Percentiles rank a stretch among this genome's conserved stretches.
phyloP scores from a whole-genome alignment of 2,329 filamentous ascomycete genomes.

The Cladobotryum mycophilum region DNA sequence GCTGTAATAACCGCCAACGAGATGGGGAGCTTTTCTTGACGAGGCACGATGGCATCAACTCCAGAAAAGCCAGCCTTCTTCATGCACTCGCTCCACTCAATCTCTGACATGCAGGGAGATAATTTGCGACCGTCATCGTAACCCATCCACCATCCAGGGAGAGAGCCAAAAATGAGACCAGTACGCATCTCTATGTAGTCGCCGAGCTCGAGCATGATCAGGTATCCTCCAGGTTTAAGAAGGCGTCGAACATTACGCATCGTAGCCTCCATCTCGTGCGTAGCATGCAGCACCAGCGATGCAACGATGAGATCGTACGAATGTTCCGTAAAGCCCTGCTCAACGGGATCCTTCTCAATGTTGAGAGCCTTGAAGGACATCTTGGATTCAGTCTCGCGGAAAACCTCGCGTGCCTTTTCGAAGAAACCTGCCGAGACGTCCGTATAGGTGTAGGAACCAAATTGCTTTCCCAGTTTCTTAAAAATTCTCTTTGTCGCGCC shows the following conservation, averaged over 20 bases:
- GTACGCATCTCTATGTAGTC: not conserved
- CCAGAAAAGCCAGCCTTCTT: not conserved
- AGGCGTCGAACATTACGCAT: constrained; percentile 7
- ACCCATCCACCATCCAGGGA: constrained; percentile 1
- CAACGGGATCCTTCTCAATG: constrained; percentile 9
- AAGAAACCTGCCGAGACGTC: constrained; percentile 30
- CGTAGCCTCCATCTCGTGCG: not conserved
- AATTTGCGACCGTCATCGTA: not conserved
- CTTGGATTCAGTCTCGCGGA: constrained; percentile 2
- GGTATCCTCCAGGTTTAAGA: constrained; percentile 11
- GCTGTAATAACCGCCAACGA: not conserved
- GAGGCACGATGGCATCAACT: not conserved
- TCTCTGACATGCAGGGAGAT: not conserved
- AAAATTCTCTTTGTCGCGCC: constrained; percentile 13
- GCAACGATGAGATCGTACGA: constrained; percentile 18
- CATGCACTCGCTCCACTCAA: not conserved
- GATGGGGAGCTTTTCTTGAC: too few relatives aligned
- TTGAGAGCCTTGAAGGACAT: constrained; percentile 22
- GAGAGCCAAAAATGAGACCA: constrained; percentile 5
- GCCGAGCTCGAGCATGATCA: constrained; percentile 11
- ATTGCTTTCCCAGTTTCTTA: not conserved
- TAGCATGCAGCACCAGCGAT: constrained; percentile 4
- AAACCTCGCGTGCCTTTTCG: constrained; percentile 15
- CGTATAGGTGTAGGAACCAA: constrained; percentile 17
- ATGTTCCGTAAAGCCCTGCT: constrained; percentile 12